These are phyloP conservation scores for Puya raimondii DNA, from an alignment of 176 grass and related monocot genomes.

Conservation along the genomic window DNA sequence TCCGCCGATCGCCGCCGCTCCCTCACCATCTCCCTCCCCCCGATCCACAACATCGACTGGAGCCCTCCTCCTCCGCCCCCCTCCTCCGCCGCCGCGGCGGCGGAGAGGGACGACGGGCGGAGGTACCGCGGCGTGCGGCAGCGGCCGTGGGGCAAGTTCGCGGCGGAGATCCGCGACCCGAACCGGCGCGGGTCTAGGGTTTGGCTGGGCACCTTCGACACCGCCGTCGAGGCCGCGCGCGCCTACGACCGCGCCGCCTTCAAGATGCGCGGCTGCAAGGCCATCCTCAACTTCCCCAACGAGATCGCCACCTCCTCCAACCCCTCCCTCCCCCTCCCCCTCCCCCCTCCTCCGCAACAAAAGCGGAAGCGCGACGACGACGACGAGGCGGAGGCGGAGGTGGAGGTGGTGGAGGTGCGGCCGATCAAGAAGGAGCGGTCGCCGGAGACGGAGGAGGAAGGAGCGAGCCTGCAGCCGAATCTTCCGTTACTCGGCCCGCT, in stretches of 20 bases:
- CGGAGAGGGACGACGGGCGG: background rate
- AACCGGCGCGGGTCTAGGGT: constrained; percentile 61
- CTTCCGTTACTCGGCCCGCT: background rate
- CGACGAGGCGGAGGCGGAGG: constrained; percentile 9
- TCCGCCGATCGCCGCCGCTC: background rate
- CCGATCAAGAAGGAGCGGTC: constrained; percentile 8
- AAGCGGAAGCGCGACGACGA: constrained; percentile 20
- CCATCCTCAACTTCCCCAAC: constrained; percentile 92
- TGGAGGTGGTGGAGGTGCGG: constrained; percentile 27
- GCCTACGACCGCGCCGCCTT: constrained; percentile 84
- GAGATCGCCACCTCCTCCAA: constrained; percentile 36
- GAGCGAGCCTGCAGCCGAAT: background rate
- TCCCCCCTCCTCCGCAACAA: background rate
- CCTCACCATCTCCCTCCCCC: background rate
- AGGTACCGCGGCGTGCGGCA: constrained; percentile 82
- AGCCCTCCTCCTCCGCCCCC: background rate
- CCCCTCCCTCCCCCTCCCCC: background rate
- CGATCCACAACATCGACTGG: background rate
- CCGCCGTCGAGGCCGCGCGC: constrained; percentile 61
- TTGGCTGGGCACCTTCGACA: constrained; percentile 95
- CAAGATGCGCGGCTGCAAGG: constrained; percentile 62
- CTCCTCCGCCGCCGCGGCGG: background rate
- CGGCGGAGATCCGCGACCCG: constrained; percentile 86
- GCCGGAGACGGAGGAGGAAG: constrained; percentile 7
- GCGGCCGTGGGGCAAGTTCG: constrained; percentile 87